These are phyloP conservation scores for Globisporangium ultimum DNA, from an alignment of 352 stramenopile genomes.

Conservation along the genomic window DNA sequence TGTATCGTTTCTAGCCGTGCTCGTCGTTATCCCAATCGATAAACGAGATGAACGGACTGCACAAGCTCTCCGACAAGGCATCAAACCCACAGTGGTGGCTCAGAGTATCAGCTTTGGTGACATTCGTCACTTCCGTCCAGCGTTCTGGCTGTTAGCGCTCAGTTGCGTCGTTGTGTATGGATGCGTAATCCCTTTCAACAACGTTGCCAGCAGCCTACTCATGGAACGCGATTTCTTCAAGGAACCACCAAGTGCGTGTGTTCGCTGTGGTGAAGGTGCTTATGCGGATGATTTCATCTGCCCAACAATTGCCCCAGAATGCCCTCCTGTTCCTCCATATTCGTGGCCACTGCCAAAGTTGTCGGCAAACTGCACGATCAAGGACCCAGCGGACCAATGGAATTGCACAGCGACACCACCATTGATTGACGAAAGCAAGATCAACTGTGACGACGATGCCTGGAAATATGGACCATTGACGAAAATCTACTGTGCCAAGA, in stretches of 20 bases:
- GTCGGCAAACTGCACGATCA: constrained; percentile 71
- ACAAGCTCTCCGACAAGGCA: constrained; percentile 6
- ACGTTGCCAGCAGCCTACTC: constrained; percentile 88
- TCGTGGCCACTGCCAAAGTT: constrained; percentile 70
- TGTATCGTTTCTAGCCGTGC: constrained; percentile 57
- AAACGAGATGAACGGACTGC: constrained; percentile 39
- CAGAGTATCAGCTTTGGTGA: constrained; percentile 70
- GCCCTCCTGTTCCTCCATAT: constrained; percentile 65
- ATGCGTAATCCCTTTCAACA: constrained; percentile 94
- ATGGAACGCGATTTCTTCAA: constrained; percentile 91
- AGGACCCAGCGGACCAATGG: constrained; percentile 50
- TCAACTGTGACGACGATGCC: constrained; percentile 78
- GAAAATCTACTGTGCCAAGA: constrained; percentile 56
- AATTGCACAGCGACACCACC: constrained; percentile 52
- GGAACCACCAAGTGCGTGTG: constrained; percentile 41
- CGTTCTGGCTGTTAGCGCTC: constrained; percentile 90
- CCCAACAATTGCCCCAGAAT: constrained; percentile 35
- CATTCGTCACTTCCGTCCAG: constrained; percentile 71
- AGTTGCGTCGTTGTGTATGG: constrained; percentile 92
- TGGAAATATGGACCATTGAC: constrained; percentile 73
- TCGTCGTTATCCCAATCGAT: constrained; percentile 83
- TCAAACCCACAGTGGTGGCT: constrained; percentile 15
- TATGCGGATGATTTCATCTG: constrained; percentile 59
- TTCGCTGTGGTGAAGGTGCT: constrained; percentile 49
- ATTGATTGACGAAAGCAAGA: constrained; percentile 62